Evolutionary conservation across 2,329 filamentous ascomycete genomes (phyloP).

Genomic region (Trichoderma asperellum): DNA sequence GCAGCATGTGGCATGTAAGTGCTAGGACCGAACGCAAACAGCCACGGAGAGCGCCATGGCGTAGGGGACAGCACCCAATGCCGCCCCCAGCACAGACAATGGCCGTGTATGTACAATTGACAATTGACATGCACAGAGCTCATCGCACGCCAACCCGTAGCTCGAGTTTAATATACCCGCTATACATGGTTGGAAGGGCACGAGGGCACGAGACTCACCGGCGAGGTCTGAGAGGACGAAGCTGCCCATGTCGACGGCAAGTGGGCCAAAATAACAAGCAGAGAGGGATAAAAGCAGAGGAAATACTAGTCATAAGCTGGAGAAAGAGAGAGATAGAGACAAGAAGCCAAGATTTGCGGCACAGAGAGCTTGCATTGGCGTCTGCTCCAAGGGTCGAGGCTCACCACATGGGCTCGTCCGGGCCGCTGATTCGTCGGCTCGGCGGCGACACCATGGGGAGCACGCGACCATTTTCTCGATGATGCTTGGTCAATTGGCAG

Average conservation of each 20-base stretch:
- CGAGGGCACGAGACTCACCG: conserved; percentile 25
- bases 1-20: neutral
- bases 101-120: neutral
- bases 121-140: neutral
- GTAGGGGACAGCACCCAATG: neutral
- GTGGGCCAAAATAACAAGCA: neutral
- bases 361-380: conserved; percentile 21
- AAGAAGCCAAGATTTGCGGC: neutral
- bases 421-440: conserved; percentile 41
- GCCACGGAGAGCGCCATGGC: neutral
- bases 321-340: neutral
- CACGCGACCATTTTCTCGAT: conserved; percentile 51
- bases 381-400: conserved; percentile 9
- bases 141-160: neutral
- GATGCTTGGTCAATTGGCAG: conserved; percentile 48
- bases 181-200: neutral
- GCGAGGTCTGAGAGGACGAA: conserved; percentile 25
- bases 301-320: neutral
- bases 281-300: neutral
- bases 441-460: conserved; percentile 36
- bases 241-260: neutral
- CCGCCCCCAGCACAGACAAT: neutral
- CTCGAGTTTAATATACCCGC: neutral
- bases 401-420: conserved; percentile 42
- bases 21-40: neutral